Conservation (phyloP, 345 rosid genomes). For the Eucalyptus curtisii region DNA sequence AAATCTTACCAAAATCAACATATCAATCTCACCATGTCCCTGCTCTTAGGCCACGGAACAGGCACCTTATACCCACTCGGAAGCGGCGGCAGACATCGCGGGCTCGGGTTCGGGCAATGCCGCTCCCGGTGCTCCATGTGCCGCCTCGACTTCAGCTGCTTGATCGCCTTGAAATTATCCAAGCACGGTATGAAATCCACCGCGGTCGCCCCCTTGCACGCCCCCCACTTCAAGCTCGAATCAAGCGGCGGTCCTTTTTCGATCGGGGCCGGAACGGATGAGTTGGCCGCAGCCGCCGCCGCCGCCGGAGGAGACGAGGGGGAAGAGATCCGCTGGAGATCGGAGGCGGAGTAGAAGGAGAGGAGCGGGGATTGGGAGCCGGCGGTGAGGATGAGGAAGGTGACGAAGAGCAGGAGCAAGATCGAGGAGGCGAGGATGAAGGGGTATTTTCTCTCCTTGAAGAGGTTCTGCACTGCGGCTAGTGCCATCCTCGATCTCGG, state of each 20-base stretch:
- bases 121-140: slow-evolving; percentile 93
- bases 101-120: slow-evolving; percentile 65
- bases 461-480: slow-evolving; percentile 21
- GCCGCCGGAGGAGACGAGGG: background rate
- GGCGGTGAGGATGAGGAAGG: slow-evolving; percentile 27
- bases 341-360: background rate
- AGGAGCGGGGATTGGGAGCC: background rate
- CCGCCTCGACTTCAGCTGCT: slow-evolving; percentile 46
- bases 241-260: background rate
- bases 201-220: slow-evolving; percentile 30
- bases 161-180: slow-evolving; percentile 55
- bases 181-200: slow-evolving; percentile 80
- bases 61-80: slow-evolving; percentile 58
- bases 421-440: slow-evolving; percentile 31
- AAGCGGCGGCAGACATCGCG: slow-evolving; percentile 63
- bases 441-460: slow-evolving; percentile 28
- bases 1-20: slow-evolving; percentile 33
- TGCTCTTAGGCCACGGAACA: slow-evolving; percentile 85
- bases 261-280: background rate
- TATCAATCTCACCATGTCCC: slow-evolving; percentile 87
- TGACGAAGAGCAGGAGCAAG: slow-evolving; percentile 13
- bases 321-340: background rate
- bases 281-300: background rate
- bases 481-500: slow-evolving; percentile 19
- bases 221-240: slow-evolving; percentile 25